Evolutionary conservation across 2,329 filamentous ascomycete genomes (phyloP).

Genomic region (Aureobasidium sp.): DNA sequence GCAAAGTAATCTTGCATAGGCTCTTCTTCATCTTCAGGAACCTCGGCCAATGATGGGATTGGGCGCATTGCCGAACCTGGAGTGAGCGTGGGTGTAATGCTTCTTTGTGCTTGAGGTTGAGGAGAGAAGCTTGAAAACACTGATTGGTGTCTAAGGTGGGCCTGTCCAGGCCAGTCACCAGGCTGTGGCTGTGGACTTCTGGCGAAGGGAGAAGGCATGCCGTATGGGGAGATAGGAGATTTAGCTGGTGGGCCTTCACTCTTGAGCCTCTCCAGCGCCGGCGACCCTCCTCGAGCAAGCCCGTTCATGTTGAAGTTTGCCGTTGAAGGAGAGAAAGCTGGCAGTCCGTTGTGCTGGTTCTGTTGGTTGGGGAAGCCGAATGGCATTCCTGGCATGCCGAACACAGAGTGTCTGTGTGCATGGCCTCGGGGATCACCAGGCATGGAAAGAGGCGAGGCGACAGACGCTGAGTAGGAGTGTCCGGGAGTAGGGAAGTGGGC

Average conservation of each 20-base stretch:
- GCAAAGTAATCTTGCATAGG: constrained; percentile 17
- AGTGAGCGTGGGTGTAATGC: constrained; percentile 43
- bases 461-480: constrained; percentile 50
- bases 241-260: constrained; percentile 31
- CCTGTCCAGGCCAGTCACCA: constrained; percentile 12
- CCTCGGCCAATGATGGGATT: constrained; percentile 54
- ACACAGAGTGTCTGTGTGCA: constrained; percentile 66
- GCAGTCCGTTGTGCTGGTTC: constrained; percentile 47
- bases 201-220: constrained; percentile 10
- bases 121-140: constrained; percentile 22
- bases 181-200: constrained; percentile 6
- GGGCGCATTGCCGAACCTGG: constrained; percentile 32
- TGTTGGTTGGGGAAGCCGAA: constrained; percentile 61
- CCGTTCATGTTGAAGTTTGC: constrained; percentile 20
- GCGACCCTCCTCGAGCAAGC: constrained; percentile 38
- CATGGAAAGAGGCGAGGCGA: constrained; percentile 68
- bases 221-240: constrained; percentile 53
- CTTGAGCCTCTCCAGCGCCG: constrained; percentile 30
- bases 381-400: constrained; percentile 47
- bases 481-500: constrained; percentile 43
- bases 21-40: constrained; percentile 69
- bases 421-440: constrained; percentile 47
- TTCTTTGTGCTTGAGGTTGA: constrained; percentile 19
- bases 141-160: constrained; percentile 18
- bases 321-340: constrained; percentile 35